A percentile compares a stretch with the other conserved stretches of the same genome.
Conservation (phyloP, 768 basidiomycete species). For the Cystofilobasidium capitatum region DNA sequence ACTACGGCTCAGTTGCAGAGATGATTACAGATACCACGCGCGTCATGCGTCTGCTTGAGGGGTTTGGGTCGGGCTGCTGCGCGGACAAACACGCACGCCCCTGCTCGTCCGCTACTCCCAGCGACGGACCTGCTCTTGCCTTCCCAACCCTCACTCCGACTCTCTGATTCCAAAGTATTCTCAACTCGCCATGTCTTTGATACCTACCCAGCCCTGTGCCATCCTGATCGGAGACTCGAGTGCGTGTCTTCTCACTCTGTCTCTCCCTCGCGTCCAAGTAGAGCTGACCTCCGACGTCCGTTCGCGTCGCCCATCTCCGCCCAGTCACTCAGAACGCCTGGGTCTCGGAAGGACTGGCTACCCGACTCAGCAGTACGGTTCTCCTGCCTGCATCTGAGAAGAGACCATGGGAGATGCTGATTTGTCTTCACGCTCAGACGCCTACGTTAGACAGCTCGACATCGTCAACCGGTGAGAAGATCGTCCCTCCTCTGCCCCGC, state of each 20-base stretch:
- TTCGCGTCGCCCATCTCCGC: background rate
- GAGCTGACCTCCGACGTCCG: background rate
- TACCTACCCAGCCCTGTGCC: background rate
- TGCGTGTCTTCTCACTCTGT: background rate
- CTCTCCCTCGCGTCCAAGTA: background rate
- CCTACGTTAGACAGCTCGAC: slow-evolving; percentile 11
- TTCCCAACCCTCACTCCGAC: too few species aligned
- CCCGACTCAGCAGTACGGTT: background rate
- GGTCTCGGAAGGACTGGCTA: background rate
- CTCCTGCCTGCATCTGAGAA: too few species aligned
- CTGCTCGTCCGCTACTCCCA: too few species aligned
- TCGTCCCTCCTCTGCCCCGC: too few species aligned
- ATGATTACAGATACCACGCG: too few species aligned
- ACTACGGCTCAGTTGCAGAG: too few species aligned
- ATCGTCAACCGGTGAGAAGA: slow-evolving; percentile 58
- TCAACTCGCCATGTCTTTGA: background rate
- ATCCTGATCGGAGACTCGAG: background rate
- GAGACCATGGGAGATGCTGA: too few species aligned
- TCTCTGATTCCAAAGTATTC: too few species aligned
- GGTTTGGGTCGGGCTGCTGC: too few species aligned
- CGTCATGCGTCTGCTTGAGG: too few species aligned
- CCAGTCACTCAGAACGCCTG: background rate
- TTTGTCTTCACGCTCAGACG: background rate
- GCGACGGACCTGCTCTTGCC: too few species aligned
- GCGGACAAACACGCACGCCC: too few species aligned